These are phyloP conservation scores for Platanthera guangdongensis DNA, from an alignment of 106 monocot genomes.

Conservation along the genomic window DNA sequence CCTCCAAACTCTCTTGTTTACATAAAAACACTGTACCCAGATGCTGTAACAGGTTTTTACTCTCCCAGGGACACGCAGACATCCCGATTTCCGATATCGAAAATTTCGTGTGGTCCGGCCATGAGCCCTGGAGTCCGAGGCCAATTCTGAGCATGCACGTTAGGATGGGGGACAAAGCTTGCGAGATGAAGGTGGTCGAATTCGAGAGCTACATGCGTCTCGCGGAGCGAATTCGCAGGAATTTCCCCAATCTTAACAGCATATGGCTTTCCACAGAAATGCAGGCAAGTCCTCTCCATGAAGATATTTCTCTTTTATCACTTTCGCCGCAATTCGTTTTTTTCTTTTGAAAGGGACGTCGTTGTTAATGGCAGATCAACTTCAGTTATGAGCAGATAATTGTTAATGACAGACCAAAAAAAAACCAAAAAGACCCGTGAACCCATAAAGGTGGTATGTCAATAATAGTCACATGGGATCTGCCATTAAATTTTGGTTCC, in stretches of 20 bases:
- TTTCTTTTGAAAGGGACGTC: too few relatives aligned
- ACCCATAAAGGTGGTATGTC: too few relatives aligned
- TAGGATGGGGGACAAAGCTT: conserved; percentile 88
- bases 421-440: too few relatives aligned
- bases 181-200: conserved; percentile 77
- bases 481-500: too few relatives aligned
- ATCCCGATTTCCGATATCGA: conserved; percentile 43
- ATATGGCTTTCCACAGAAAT: conserved; percentile 91
- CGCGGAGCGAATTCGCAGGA: conserved; percentile 40
- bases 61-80: conserved; percentile 30
- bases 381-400: too few relatives aligned
- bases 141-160: conserved; percentile 85
- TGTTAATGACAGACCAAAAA: too few relatives aligned
- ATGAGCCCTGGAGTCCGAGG: conserved; percentile 66
- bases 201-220: conserved; percentile 72
- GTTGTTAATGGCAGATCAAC: too few relatives aligned
- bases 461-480: too few relatives aligned
- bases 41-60: background rate
- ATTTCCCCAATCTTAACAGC: conserved; percentile 54
- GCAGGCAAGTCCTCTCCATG: conserved; percentile 40
- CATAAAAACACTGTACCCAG: too few relatives aligned
- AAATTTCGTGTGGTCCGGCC: conserved; percentile 64
- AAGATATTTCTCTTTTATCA: background rate
- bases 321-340: too few relatives aligned
- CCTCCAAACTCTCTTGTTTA: too few relatives aligned